Evolutionary conservation across 805 yeast species (phyloP).

Genomic region (Metschnikowia kunwiensis): DNA sequence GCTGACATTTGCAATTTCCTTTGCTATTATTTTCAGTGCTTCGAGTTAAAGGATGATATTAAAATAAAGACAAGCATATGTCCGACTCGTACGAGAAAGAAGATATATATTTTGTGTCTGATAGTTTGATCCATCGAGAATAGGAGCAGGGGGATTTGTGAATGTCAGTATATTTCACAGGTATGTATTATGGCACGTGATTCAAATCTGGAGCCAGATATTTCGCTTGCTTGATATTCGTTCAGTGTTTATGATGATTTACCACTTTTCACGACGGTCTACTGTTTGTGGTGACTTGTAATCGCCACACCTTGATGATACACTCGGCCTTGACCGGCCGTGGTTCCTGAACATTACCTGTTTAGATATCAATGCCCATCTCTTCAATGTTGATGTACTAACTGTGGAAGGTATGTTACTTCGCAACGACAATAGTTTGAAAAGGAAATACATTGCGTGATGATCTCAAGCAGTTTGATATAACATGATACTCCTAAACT

Average conservation of each 20-base stretch:
- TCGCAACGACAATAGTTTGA: no score
- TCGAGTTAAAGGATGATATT: constrained; percentile 60
- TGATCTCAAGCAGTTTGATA: constrained; percentile 15
- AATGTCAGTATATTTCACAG: constrained; percentile 14
- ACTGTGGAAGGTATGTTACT: constrained; percentile 14
- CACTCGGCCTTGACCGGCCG: constrained; percentile 52
- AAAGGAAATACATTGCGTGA: constrained; percentile 7
- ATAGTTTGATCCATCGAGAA: constrained; percentile 23
- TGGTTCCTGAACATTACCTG: constrained; percentile 42
- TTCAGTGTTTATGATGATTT: constrained; percentile 41
- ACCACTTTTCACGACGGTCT: constrained; percentile 53
- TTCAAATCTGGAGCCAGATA: background rate
- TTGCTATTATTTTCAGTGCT: constrained; percentile 20
- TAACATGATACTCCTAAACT: constrained; percentile 27
- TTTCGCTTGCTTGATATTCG: background rate
- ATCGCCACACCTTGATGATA: constrained; percentile 44
- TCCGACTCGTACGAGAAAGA: constrained; percentile 64
- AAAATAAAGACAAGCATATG: constrained; percentile 96
- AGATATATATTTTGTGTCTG: constrained; percentile 57
- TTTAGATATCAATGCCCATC: no score
- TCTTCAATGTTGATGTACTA: no score
- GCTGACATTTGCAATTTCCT: constrained; percentile 8
- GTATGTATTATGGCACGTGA: constrained; percentile 13
- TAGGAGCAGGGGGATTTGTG: constrained; percentile 23
- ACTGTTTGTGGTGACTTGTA: constrained; percentile 46